These are phyloP conservation scores for Cydonia oblonga DNA, from an alignment of 331 rosid genomes.

Conservation along the genomic window DNA sequence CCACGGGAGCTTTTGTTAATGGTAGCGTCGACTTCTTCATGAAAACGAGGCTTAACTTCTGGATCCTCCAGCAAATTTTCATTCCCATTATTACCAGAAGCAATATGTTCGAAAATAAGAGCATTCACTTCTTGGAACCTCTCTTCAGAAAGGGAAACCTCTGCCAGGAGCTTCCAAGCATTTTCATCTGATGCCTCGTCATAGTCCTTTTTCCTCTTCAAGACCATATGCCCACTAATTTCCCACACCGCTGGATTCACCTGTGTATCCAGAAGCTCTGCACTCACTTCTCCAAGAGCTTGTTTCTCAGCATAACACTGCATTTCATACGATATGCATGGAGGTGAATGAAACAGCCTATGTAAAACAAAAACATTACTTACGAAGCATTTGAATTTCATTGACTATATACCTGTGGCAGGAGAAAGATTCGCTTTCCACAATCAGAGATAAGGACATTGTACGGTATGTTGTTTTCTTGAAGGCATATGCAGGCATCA, in stretches of 20 bases:
- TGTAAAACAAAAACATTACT: not conserved
- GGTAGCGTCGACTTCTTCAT: slow-evolving; percentile 21
- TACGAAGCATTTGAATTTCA: no score
- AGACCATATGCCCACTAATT: slow-evolving; percentile 97
- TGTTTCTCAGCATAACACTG: slow-evolving; percentile 99
- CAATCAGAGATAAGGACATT: slow-evolving; percentile 78
- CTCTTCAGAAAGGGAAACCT: slow-evolving; percentile 88
- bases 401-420: slow-evolving; percentile 73
- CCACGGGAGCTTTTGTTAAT: slow-evolving; percentile 16
- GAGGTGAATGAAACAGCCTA: not conserved
- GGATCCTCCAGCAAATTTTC: not conserved
- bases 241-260: slow-evolving; percentile 99
- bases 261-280: slow-evolving; percentile 92
- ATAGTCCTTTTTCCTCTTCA: slow-evolving; percentile 82
- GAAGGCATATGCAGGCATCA: slow-evolving; percentile 85
- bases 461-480: slow-evolving; percentile 78
- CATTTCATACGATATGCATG: not conserved
- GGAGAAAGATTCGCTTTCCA: slow-evolving; percentile 65
- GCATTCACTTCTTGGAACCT: slow-evolving; percentile 82
- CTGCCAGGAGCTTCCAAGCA: slow-evolving; percentile 96
- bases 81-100: slow-evolving; percentile 12
- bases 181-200: slow-evolving; percentile 88
- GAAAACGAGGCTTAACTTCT: not conserved
- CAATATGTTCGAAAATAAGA: slow-evolving; percentile 61
- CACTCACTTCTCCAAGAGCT: slow-evolving; percentile 91